phyloP scores from a whole-genome alignment of 2,329 filamentous ascomycete species.

The Biscogniauxia sp. region DNA sequence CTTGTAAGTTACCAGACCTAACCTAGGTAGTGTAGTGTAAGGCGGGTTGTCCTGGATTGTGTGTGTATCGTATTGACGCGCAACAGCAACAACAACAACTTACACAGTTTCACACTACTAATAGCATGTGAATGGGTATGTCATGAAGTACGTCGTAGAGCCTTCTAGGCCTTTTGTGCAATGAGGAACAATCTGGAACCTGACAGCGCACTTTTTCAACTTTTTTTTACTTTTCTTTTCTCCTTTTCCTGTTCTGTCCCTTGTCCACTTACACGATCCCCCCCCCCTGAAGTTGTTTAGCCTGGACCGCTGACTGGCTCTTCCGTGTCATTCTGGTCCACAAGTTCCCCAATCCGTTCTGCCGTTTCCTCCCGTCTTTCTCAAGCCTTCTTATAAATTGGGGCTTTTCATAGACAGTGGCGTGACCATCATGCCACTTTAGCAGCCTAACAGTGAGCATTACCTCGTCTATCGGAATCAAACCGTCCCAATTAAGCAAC shows the following conservation, averaged over 20 bases:
- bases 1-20: no score
- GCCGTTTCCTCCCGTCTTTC: neutral
- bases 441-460: neutral
- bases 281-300: neutral
- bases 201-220: neutral
- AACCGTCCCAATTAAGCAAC: neutral
- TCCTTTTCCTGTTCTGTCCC: neutral
- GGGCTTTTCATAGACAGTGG: neutral
- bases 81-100: neutral
- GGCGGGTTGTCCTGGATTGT: no score
- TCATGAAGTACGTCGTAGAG: neutral
- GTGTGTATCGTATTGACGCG: neutral
- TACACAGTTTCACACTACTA: neutral
- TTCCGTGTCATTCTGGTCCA: neutral
- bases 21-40: no score
- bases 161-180: neutral
- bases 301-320: neutral
- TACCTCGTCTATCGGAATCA: neutral
- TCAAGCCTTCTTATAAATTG: neutral
- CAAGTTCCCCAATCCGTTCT: neutral
- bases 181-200: neutral
- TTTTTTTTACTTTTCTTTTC: neutral
- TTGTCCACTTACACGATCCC: neutral
- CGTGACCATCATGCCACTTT: neutral
- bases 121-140: neutral